Conservation (phyloP, 805 yeast genomes). For the Sungouiozyma ichnusensis region DNA sequence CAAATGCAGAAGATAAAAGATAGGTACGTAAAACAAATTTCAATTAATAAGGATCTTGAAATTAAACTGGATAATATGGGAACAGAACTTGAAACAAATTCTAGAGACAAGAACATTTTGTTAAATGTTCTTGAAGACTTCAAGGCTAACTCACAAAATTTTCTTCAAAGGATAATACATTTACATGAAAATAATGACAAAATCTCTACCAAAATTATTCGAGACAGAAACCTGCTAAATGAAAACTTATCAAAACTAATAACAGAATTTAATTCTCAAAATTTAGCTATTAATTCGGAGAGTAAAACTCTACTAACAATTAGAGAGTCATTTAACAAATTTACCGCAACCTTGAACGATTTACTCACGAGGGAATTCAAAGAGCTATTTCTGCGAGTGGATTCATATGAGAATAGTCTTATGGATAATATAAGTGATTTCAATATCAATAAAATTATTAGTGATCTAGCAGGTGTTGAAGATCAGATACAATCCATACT, state of each 20-base stretch:
- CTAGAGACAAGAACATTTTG: slow-evolving; percentile 6
- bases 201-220: slow-evolving; percentile 7
- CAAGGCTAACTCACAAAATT: slow-evolving; percentile 8
- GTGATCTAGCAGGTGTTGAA: neutral
- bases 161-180: slow-evolving; percentile 10
- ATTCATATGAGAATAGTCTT: neutral
- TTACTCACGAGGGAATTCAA: neutral
- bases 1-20: slow-evolving; percentile 35
- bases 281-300: neutral
- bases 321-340: neutral
- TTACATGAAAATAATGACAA: slow-evolving; percentile 10
- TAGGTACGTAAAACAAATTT: slow-evolving; percentile 31
- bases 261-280: neutral
- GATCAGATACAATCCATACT: neutral
- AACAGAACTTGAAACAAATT: slow-evolving; percentile 1
- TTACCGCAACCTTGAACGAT: neutral
- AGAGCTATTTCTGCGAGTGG: neutral
- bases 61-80: slow-evolving; percentile 12
- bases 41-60: slow-evolving; percentile 18
- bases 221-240: slow-evolving; percentile 11
- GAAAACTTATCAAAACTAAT: slow-evolving; percentile 6
- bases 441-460: neutral
- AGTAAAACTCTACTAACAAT: neutral
- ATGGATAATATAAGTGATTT: neutral
- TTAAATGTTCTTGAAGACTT: slow-evolving; percentile 12